phyloP scores from a whole-genome alignment of 176 grass and related monocot species.

The Pontederia paniculata region DNA sequence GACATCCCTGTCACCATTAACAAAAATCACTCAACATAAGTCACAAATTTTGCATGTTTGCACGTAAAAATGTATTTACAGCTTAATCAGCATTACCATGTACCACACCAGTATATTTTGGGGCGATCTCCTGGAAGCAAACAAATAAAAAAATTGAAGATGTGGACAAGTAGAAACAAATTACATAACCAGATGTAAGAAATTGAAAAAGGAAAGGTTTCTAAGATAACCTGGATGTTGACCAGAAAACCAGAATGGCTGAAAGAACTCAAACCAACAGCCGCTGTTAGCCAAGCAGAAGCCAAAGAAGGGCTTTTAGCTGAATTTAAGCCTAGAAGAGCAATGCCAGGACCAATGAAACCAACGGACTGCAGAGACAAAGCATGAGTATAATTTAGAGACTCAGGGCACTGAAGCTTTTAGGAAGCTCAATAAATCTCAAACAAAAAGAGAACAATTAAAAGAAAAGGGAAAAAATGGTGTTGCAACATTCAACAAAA shows the following conservation, averaged over 20 bases:
- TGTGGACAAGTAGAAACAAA: neutral
- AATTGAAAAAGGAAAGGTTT: neutral
- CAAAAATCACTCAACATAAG: constrained; percentile 8
- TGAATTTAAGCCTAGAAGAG: constrained; percentile 74
- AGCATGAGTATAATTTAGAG: constrained; percentile 6
- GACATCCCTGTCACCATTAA: constrained; percentile 59
- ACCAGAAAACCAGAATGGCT: constrained; percentile 95
- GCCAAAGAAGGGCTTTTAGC: constrained; percentile 60
- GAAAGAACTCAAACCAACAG: constrained; percentile 92
- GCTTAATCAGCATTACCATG: constrained; percentile 45
- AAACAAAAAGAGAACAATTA: too few species aligned
- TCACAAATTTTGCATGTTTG: neutral
- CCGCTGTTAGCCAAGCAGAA: constrained; percentile 83
- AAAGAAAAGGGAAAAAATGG: neutral
- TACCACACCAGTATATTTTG: constrained; percentile 83
- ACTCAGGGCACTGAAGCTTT: neutral
- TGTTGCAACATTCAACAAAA: neutral
- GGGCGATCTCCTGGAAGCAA: constrained; percentile 68
- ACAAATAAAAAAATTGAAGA: constrained; percentile 20
- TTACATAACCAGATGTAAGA: neutral
- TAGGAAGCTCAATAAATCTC: too few species aligned
- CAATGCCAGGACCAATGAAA: constrained; percentile 74
- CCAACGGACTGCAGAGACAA: constrained; percentile 62
- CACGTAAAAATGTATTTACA: neutral
- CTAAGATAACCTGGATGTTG: constrained; percentile 69